Base-by-base conservation (phyloP, 169 alveolate genomes). In the Cryptosporidium xiaoi region DNA sequence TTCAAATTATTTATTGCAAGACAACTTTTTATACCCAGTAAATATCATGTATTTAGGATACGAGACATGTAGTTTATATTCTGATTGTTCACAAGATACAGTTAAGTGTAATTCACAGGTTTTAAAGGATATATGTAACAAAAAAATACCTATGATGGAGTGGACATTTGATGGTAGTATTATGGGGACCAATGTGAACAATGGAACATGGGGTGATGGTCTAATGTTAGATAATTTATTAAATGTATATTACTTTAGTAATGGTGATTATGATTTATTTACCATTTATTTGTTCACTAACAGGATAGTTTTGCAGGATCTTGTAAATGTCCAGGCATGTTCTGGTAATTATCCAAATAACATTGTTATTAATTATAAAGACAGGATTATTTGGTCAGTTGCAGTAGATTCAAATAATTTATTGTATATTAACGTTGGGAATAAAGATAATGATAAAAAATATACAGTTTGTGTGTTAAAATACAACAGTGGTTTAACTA, bases 281-380 rank as follows among this genome's bases (percentile, higher is more conserved):
- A 46, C 64, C 15, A 7, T 77, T 44, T 77, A 77, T 10, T 27
- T 77, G 33, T 77, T 77, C 36, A 66, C 58, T 10, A 77, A 77
- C 27, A 77, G 87, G 36, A 10, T 77, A 31, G 87, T 64, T 31
- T 34, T 77, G 8, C 87, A 77, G 48, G 87, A 77, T 62, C 64
- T 60, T 10, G 56, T n/a, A 16, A 51, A 62, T 44, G 44, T 40
- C 40, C 60, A 48, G 12, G 56, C 66, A 8, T 77, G 87, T 48
- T 60, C 77, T 62, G 87, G 87, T 2, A 68, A 68, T 34, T 77
- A 77, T 44, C 87, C 87, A 20, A 34, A 48, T 24, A 60, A 62
- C n/a, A 27, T 48, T 1, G 27, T 62, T 3, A 5, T 77, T 2
- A 34, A 34, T n/a, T 12, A 44, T 58, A 71, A 64, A 3, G 71